Conservation (phyloP, 1,284 basidiomycete genomes). For the Thelephora terrestris region DNA sequence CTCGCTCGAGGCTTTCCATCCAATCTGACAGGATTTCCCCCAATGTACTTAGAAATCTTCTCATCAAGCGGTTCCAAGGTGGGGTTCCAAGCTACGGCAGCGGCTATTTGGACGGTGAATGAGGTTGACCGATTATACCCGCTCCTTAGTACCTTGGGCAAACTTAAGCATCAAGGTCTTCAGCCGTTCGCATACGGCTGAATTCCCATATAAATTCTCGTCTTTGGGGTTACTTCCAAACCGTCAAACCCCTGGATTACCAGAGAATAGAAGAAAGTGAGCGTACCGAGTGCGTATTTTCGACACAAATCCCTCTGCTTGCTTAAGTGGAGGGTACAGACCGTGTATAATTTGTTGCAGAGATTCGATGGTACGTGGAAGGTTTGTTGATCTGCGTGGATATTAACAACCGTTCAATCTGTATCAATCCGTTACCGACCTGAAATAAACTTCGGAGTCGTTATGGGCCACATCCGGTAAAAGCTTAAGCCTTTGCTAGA, state of each 20-base stretch:
- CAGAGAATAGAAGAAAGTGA: neutral
- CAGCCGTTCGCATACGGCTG: conserved; percentile 55
- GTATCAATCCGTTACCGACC: conserved; percentile 16
- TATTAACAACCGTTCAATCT: neutral
- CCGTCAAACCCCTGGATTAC: neutral
- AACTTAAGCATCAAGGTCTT: conserved; percentile 54
- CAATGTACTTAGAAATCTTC: conserved; percentile 58
- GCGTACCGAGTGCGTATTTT: conserved; percentile 46
- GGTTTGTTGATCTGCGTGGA: conserved; percentile 43
- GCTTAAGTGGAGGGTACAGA: conserved; percentile 50
- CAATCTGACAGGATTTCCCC: conserved; percentile 59
- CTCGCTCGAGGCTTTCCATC: conserved; percentile 72
- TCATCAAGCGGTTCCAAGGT: conserved; percentile 53
- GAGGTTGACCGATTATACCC: neutral
- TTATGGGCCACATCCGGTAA: conserved; percentile 44
- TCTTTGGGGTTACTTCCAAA: conserved; percentile 49
- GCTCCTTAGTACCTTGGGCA: conserved; percentile 34
- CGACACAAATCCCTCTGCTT: conserved; percentile 35
- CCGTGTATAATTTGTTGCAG: conserved; percentile 68
- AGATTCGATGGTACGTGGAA: conserved; percentile 70
- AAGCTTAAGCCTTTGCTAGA: conserved; percentile 45
- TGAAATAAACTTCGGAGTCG: conserved; percentile 50
- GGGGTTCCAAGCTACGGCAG: conserved; percentile 58
- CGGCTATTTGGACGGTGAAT: conserved; percentile 30
- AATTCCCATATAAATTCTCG: conserved; percentile 69